A percentile compares a stretch with the other conserved stretches of the same genome.
Evolutionary conservation across 2,329 filamentous ascomycete species (phyloP).

Genomic region (Fusarium coicis): DNA sequence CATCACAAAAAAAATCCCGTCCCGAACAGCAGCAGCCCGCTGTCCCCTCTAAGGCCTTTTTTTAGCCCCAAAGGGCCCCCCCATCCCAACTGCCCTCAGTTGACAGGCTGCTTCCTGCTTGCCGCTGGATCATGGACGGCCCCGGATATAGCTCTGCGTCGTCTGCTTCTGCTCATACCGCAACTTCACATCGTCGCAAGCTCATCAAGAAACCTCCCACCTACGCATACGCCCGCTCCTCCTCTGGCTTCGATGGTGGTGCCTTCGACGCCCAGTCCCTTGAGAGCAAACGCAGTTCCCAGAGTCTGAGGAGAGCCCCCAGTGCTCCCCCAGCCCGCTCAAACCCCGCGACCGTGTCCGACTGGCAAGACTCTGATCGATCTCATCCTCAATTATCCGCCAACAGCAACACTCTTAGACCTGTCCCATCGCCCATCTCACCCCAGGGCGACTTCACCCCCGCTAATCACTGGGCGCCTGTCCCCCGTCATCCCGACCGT

Average conservation of each 20-base stretch:
- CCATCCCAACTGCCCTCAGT: slow-evolving; percentile 27
- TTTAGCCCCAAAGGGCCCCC: slow-evolving; percentile 35
- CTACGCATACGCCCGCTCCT: slow-evolving; percentile 59
- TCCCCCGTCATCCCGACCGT: slow-evolving; percentile 43
- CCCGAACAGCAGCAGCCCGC: slow-evolving; percentile 33
- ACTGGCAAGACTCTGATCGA: slow-evolving; percentile 52
- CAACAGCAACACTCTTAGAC: slow-evolving; percentile 57
- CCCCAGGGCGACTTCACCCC: slow-evolving; percentile 59
- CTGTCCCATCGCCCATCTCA: slow-evolving; percentile 60
- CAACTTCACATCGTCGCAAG: slow-evolving; percentile 66
- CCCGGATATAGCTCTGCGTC: slow-evolving; percentile 49
- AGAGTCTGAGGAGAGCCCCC: slow-evolving; percentile 69
- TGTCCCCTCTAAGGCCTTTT: slow-evolving; percentile 44
- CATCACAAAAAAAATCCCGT: slow-evolving; percentile 40
- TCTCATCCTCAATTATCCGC: slow-evolving; percentile 48
- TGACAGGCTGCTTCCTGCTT: slow-evolving; percentile 39
- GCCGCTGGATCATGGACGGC: slow-evolving; percentile 59
- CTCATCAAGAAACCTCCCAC: slow-evolving; percentile 72
- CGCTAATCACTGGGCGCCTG: slow-evolving; percentile 46
- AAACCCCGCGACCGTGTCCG: slow-evolving; percentile 61
- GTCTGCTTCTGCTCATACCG: slow-evolving; percentile 52
- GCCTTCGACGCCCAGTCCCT: slow-evolving; percentile 66
- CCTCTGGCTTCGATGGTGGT: slow-evolving; percentile 61
- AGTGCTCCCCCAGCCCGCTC: slow-evolving; percentile 66
- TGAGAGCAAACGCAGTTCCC: slow-evolving; percentile 72